These are phyloP conservation scores for Tetrahymena borealis DNA, from an alignment of 73 alveolate species.

Conservation along the genomic window DNA sequence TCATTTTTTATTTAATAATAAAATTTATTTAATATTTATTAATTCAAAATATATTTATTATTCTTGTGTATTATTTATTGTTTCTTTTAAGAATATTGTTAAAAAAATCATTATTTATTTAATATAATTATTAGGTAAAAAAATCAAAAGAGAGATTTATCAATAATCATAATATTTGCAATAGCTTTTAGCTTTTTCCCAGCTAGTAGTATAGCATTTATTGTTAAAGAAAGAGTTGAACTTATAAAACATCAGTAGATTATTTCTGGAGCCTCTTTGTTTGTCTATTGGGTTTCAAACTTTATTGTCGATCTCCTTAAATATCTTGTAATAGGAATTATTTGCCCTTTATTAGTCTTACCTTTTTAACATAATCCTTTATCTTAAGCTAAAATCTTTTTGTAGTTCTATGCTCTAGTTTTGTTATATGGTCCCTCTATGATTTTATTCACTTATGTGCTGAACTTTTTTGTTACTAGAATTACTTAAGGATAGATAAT, in stretches of 20 bases:
- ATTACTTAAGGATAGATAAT: constrained; percentile 44
- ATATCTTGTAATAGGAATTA: constrained; percentile 63
- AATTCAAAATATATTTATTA: no score
- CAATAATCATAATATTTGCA: constrained; percentile 63
- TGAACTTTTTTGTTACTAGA: constrained; percentile 48
- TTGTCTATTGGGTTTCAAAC: constrained; percentile 86
- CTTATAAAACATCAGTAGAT: constrained; percentile 83
- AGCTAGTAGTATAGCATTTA: constrained; percentile 72
- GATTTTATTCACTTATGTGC: constrained; percentile 63
- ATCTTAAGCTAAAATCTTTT: constrained; percentile 26
- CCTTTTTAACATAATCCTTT: constrained; percentile 47
- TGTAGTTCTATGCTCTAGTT: constrained; percentile 48
- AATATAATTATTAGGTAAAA: constrained; percentile 11
- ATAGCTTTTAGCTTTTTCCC: constrained; percentile 93
- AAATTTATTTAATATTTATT: no score
- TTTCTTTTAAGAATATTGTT: no score
- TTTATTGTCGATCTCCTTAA: constrained; percentile 76
- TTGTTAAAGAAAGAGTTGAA: constrained; percentile 90
- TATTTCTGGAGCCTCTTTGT: constrained; percentile 81
- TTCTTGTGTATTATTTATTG: no score
- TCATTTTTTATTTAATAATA: no score
- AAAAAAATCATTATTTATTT: no score
- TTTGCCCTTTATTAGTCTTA: constrained; percentile 51
- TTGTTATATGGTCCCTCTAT: constrained; percentile 66
- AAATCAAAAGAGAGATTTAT: not conserved